These are phyloP conservation scores for Medicago truncatula DNA, from an alignment of 306 rosid species.

Conservation along the genomic window MtrunA17r5.0-ANR NC_053044.1:47947001-47947500, in stretches of 20 bases:
- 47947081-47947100: slow-evolving; percentile 8
- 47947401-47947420: slow-evolving; percentile 69
- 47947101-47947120: not conserved
- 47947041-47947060: slow-evolving; percentile 17
- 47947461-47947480: slow-evolving; percentile 74
- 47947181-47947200: slow-evolving; percentile 38
- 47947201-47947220: slow-evolving; percentile 41
- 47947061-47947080: not conserved
- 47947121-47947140: slow-evolving; percentile 14
- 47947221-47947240: slow-evolving; percentile 11
- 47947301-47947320: not conserved
- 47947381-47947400: slow-evolving; percentile 56
- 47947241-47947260: not conserved
- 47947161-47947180: not conserved
- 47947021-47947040: slow-evolving; percentile 11
- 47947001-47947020: not conserved
- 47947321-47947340: slow-evolving; percentile 64
- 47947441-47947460: slow-evolving; percentile 78
- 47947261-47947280: not conserved
- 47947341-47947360: slow-evolving; percentile 52
- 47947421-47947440: slow-evolving; percentile 70
- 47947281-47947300: not conserved
- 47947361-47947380: slow-evolving; percentile 22
- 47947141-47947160: slow-evolving; percentile 7
- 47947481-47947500: slow-evolving; percentile 68